A percentile compares a stretch with the other conserved stretches of the same genome.
Conservation (phyloP, 192 early-diverging fungal species). For the Gigaspora rosea region DNA sequence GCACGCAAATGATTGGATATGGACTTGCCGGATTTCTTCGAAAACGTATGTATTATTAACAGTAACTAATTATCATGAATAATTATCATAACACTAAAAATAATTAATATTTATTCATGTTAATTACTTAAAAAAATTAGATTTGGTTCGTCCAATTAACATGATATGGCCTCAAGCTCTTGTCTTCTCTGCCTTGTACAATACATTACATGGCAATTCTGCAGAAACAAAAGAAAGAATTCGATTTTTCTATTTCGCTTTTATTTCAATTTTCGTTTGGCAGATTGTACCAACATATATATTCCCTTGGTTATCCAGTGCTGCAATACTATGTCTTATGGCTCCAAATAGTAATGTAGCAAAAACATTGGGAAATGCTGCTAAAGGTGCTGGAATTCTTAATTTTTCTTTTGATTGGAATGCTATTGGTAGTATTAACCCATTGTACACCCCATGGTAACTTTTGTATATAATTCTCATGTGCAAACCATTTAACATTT, state of each 20-base stretch:
- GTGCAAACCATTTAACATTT: background rate
- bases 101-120: no score
- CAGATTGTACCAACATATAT: slow-evolving; percentile 49
- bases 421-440: slow-evolving; percentile 50
- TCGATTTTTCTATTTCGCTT: slow-evolving; percentile 49
- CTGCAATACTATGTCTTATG: slow-evolving; percentile 40
- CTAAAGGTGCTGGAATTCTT: slow-evolving; percentile 67
- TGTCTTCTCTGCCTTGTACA: slow-evolving; percentile 52
- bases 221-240: background rate
- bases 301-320: slow-evolving; percentile 37
- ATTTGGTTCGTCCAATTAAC: slow-evolving; percentile 11
- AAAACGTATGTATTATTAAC: slow-evolving; percentile 1
- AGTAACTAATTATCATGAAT: no score
- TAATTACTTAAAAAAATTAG: background rate
- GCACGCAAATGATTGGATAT: slow-evolving; percentile 65
- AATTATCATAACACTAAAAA: background rate
- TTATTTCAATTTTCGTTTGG: slow-evolving; percentile 49
- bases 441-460: slow-evolving; percentile 70
- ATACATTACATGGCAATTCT: slow-evolving; percentile 41
- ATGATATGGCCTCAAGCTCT: slow-evolving; percentile 76
- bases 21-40: slow-evolving; percentile 67
- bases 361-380: slow-evolving; percentile 45
- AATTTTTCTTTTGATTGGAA: slow-evolving; percentile 79
- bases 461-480: slow-evolving; percentile 38
- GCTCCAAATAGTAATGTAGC: slow-evolving; percentile 35